Evolutionary conservation across 805 yeast species (phyloP).

Genomic region (Candida adriatica): DNA sequence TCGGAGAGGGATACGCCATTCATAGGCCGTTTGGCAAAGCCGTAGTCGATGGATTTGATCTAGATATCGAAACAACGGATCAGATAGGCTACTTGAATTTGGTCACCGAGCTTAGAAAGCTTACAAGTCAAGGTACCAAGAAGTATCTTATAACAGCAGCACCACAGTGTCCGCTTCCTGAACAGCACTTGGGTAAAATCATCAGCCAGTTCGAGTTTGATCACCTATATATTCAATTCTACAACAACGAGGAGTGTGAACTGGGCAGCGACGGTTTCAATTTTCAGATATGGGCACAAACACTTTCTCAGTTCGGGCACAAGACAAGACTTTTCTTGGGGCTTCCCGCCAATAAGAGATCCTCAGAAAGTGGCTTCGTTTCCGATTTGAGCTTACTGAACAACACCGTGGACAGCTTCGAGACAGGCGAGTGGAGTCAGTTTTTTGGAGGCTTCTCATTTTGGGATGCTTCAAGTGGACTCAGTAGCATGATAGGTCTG

Average conservation of each 20-base stretch:
- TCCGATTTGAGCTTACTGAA: slow-evolving; percentile 30
- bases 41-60: slow-evolving; percentile 85
- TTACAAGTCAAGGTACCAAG: slow-evolving; percentile 36
- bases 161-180: slow-evolving; percentile 76
- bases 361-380: slow-evolving; percentile 54
- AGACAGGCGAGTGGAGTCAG: slow-evolving; percentile 4
- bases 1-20: slow-evolving; percentile 43
- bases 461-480: slow-evolving; percentile 88
- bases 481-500: slow-evolving; percentile 32
- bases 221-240: slow-evolving; percentile 67
- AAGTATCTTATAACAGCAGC: slow-evolving; percentile 64
- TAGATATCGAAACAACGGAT: slow-evolving; percentile 70
- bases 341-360: slow-evolving; percentile 46
- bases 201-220: slow-evolving; percentile 51
- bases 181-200: slow-evolving; percentile 41
- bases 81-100: slow-evolving; percentile 63
- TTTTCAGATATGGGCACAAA: slow-evolving; percentile 42
- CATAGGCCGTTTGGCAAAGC: slow-evolving; percentile 67
- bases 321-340: slow-evolving; percentile 52
- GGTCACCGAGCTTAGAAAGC: slow-evolving; percentile 39
- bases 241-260: slow-evolving; percentile 54
- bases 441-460: slow-evolving; percentile 80
- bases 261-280: slow-evolving; percentile 37
- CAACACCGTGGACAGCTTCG: slow-evolving; percentile 21
- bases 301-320: slow-evolving; percentile 14